These are phyloP conservation scores for Cercospora sp. DNA, from an alignment of 2,329 filamentous ascomycete species.

Conservation along the genomic window DNA sequence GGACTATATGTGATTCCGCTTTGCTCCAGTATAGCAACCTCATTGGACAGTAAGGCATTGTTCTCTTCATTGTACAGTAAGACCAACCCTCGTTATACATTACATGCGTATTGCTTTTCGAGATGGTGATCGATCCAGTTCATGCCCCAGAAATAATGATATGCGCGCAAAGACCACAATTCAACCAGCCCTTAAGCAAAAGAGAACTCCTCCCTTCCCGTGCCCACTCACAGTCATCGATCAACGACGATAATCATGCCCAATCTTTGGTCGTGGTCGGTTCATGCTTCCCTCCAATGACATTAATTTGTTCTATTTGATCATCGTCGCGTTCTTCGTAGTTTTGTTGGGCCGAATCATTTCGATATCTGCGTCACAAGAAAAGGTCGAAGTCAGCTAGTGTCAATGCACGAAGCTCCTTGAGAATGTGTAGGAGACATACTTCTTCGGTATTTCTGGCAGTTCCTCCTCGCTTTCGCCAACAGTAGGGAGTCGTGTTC, in stretches of 20 bases:
- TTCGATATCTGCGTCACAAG: background rate
- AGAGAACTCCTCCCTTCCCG: background rate
- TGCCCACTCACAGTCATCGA: background rate
- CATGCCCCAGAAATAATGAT: background rate
- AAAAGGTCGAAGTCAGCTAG: background rate
- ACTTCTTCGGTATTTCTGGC: background rate
- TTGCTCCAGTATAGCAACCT: too few species aligned
- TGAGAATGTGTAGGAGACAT: background rate
- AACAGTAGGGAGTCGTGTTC: background rate
- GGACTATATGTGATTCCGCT: too few species aligned
- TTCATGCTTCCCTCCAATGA: background rate
- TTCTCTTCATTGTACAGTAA: background rate
- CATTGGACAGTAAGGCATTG: background rate
- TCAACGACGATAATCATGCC: background rate
- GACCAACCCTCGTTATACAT: background rate
- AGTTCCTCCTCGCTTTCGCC: slow-evolving; percentile 1
- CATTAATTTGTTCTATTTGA: background rate
- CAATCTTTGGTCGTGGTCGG: background rate
- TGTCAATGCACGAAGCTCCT: background rate
- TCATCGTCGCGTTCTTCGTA: background rate
- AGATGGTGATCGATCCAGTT: background rate
- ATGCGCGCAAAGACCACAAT: background rate
- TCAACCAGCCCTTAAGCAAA: background rate
- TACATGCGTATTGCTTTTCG: background rate
- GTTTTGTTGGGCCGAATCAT: background rate